Percentiles rank a stretch among this genome's conserved stretches.
phyloP scores from a whole-genome alignment of 371 early-diverging fungal species.

The Mortierella polycephala region DNA sequence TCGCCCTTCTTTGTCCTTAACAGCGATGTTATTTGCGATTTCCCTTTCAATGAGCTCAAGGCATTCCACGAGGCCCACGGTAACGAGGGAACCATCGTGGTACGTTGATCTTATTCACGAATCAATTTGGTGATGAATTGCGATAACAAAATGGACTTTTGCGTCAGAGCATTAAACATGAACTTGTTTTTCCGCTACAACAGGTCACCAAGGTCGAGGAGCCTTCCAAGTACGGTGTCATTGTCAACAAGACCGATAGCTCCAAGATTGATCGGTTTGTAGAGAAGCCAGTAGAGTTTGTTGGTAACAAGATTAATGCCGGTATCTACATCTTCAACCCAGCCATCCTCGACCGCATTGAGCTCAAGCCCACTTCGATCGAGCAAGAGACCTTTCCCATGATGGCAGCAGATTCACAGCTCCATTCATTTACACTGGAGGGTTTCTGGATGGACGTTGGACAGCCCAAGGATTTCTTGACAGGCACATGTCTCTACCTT shows the following conservation, averaged over 20 bases:
- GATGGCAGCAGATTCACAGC: constrained; percentile 87
- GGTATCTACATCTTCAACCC: constrained; percentile 98
- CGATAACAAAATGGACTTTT: background rate
- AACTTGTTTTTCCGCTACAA: constrained; percentile 4
- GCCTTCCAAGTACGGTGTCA: constrained; percentile 98
- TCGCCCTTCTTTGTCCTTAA: constrained; percentile 98
- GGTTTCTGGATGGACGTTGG: constrained; percentile 99
- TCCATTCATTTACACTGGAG: constrained; percentile 93
- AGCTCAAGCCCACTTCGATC: constrained; percentile 94
- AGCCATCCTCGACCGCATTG: constrained; percentile 91
- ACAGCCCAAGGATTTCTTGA: constrained; percentile 98
- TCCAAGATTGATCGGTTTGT: constrained; percentile 93
- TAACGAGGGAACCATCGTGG: constrained; percentile 92
- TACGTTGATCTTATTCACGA: constrained; percentile 43
- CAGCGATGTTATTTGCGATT: constrained; percentile 99
- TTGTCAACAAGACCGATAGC: constrained; percentile 79
- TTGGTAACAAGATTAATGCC: constrained; percentile 98
- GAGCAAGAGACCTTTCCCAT: constrained; percentile 98
- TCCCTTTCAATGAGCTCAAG: constrained; percentile 91
- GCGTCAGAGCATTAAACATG: background rate
- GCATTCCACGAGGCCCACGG: constrained; percentile 91
- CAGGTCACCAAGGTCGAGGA: constrained; percentile 98
- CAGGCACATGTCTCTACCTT: constrained; percentile 95
- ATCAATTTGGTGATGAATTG: background rate
- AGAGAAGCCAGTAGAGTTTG: constrained; percentile 97